Percentiles rank a stretch among this genome's conserved stretches.
phyloP scores from a whole-genome alignment of 139 green algal species.

The Coelastrella sp. region DNA sequence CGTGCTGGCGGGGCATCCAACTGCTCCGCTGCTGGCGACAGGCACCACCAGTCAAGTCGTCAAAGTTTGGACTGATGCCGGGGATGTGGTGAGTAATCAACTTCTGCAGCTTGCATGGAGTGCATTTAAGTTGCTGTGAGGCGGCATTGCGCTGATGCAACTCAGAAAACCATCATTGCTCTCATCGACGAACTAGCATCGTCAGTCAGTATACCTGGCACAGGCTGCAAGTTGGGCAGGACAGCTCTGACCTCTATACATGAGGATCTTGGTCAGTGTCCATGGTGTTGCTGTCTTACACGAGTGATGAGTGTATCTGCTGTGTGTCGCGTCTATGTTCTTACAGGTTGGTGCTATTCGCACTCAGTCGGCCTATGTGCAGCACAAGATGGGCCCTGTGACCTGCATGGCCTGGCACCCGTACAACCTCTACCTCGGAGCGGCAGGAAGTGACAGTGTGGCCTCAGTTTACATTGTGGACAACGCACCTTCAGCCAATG shows the following conservation, averaged over 20 bases:
- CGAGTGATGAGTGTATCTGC: not conserved
- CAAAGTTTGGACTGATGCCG: conserved; percentile 77
- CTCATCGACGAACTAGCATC: no score
- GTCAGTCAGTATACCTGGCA: no score
- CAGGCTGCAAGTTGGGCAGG: no score
- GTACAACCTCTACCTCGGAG: conserved; percentile 83
- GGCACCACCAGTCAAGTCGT: conserved; percentile 75
- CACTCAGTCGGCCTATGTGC: conserved; percentile 71
- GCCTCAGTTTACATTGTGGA: conserved; percentile 71
- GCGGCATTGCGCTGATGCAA: no score
- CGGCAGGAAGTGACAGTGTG: conserved; percentile 70
- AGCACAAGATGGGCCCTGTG: conserved; percentile 77
- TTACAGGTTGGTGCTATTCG: conserved; percentile 72
- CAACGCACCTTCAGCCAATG: conserved; percentile 32
- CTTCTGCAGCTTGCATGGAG: no score
- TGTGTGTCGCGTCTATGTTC: not conserved
- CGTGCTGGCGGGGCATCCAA: conserved; percentile 79
- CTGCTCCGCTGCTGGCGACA: conserved; percentile 87
- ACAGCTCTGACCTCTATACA: no score
- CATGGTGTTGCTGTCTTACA: not conserved
- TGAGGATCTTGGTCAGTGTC: not conserved
- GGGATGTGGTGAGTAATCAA: conserved; percentile 65
- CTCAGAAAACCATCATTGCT: no score
- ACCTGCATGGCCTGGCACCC: conserved; percentile 89
- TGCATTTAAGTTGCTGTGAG: no score